phyloP scores from a whole-genome alignment of 176 grass and related monocot genomes.

The Rhynchospora breviuscula region DNA sequence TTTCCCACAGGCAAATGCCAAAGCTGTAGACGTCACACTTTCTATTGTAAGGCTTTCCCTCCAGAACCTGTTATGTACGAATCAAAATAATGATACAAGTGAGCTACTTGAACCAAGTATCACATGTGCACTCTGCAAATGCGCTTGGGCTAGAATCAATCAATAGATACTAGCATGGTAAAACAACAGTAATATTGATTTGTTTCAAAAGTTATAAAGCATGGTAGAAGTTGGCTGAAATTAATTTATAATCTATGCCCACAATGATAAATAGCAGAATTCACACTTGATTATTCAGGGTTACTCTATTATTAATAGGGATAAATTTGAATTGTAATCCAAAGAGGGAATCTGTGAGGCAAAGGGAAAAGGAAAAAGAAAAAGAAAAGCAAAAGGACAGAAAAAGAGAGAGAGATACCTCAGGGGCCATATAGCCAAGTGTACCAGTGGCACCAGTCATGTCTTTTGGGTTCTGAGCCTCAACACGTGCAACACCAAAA shows the following conservation, averaged over 20 bases:
- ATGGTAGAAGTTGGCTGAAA: background rate
- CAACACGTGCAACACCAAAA: constrained; percentile 80
- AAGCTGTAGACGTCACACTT: constrained; percentile 79
- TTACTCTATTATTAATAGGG: background rate
- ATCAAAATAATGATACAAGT: background rate
- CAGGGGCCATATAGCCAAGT: constrained; percentile 88
- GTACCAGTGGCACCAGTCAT: constrained; percentile 91
- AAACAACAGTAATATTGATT: background rate
- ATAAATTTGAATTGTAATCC: background rate
- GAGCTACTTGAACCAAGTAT: background rate
- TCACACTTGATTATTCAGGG: background rate
- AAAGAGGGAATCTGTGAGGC: background rate
- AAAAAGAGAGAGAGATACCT: constrained; percentile 31
- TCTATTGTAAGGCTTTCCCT: constrained; percentile 67
- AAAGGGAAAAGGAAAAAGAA: background rate
- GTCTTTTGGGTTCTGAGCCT: constrained; percentile 71
- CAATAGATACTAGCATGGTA: background rate
- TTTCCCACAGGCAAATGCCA: constrained; percentile 78
- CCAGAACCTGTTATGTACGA: constrained; percentile 41
- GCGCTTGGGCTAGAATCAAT: background rate
- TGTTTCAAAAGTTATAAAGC: background rate
- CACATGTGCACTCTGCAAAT: background rate
- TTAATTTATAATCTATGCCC: background rate
- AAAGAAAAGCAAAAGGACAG: background rate
- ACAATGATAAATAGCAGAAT: background rate